Conservation (phyloP, 2,329 filamentous ascomycete genomes). For the Dactylella cylindrospora region DNA sequence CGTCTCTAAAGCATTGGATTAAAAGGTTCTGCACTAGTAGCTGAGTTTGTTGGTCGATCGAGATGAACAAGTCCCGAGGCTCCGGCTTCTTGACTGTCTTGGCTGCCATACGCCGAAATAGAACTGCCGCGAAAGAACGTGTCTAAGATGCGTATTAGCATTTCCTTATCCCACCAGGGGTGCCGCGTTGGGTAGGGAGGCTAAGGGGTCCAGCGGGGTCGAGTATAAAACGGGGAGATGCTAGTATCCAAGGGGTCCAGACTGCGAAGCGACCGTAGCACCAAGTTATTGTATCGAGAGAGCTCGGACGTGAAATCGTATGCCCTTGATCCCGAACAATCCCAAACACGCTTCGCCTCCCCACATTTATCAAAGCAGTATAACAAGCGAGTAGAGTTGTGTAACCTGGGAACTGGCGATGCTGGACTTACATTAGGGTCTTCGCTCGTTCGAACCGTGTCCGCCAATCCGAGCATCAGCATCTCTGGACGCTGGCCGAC, state of each 20-base stretch:
- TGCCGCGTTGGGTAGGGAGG: not conserved
- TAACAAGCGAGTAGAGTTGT: conserved; percentile 35
- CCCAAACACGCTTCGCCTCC: conserved; percentile 4
- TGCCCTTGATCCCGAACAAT: too few species aligned
- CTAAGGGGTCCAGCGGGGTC: not conserved
- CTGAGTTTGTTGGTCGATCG: conserved; percentile 59
- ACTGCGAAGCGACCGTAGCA: not conserved
- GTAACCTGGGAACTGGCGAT: conserved; percentile 22
- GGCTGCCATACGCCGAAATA: conserved; percentile 90
- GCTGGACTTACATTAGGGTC: conserved; percentile 66
- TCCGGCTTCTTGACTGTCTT: conserved; percentile 70
- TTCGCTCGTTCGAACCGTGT: conserved; percentile 80
- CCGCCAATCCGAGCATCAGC: conserved; percentile 87
- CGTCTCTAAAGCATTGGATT: conserved; percentile 53
- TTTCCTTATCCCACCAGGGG: not conserved
- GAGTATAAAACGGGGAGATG: not conserved
- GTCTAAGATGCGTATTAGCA: conserved; percentile 59
- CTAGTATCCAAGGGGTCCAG: not conserved
- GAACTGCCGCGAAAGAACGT: conserved; percentile 86
- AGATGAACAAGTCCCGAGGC: conserved; percentile 80
- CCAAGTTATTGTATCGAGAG: not conserved
- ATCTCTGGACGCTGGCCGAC: conserved; percentile 77
- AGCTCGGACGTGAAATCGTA: not conserved
- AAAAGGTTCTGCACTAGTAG: conserved; percentile 46
- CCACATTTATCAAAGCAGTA: conserved; percentile 21